Percentiles rank a stretch among this genome's conserved stretches.
Conservation (phyloP, 208 protist species). For the Acanthamoeba healyi region DNA sequence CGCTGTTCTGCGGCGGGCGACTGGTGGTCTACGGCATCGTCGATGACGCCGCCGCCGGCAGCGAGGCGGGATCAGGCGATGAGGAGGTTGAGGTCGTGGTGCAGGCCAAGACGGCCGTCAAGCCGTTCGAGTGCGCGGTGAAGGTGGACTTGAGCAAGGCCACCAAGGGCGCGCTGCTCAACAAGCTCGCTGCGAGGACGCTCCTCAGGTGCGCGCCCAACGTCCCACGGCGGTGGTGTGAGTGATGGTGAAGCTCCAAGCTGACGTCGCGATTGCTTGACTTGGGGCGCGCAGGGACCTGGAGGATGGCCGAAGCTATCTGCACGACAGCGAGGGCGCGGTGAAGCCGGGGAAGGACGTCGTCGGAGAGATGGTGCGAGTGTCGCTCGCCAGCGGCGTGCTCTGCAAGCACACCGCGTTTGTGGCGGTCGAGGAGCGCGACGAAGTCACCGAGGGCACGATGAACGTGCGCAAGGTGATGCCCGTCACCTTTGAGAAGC, state of each 20-base stretch:
- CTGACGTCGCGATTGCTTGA: background rate
- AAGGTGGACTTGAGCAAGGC: background rate
- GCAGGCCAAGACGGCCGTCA: slow-evolving; percentile 12
- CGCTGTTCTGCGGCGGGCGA: slow-evolving; percentile 49
- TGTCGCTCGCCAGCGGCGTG: slow-evolving; percentile 59
- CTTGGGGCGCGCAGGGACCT: background rate
- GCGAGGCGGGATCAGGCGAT: too few species aligned
- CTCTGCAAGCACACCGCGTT: slow-evolving; percentile 83
- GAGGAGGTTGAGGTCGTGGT: background rate
- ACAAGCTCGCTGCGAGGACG: slow-evolving; percentile 25
- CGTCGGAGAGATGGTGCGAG: background rate
- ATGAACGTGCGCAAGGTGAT: slow-evolving; percentile 69
- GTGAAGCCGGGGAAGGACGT: background rate
- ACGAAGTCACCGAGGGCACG: slow-evolving; percentile 53
- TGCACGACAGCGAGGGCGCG: background rate
- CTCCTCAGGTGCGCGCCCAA: slow-evolving; percentile 1
- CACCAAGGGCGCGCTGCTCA: background rate
- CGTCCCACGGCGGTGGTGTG: background rate
- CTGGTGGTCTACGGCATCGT: slow-evolving; percentile 65
- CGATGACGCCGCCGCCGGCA: background rate
- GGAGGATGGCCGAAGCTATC: slow-evolving; percentile 62
- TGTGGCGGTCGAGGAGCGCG: slow-evolving; percentile 80
- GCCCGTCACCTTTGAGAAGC: slow-evolving; percentile 32
- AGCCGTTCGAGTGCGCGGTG: background rate
- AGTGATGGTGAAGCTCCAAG: background rate